Conservation (phyloP, 2,329 filamentous ascomycete species). For the Hymenotorrendiella dingleyae region DNA sequence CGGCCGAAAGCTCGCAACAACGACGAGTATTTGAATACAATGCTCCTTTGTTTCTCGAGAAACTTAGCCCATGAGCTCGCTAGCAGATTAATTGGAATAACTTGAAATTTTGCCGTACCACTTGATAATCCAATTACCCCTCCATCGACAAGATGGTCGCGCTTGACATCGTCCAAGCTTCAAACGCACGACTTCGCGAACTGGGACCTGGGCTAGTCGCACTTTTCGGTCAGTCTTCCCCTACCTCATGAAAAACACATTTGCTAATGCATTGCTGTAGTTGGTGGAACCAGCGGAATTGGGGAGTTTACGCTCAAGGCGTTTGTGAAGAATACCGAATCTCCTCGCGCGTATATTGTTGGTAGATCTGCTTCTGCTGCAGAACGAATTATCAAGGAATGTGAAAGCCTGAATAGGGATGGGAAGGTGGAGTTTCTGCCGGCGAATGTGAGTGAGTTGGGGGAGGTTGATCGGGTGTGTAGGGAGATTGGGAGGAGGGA, state of each 20-base stretch:
- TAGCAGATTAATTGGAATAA: no score
- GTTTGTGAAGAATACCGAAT: conserved; percentile 36
- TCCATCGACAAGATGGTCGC: conserved; percentile 26
- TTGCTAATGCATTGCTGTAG: conserved; percentile 14
- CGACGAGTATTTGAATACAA: no score
- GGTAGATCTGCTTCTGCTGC: conserved; percentile 39
- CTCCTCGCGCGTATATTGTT: conserved; percentile 42
- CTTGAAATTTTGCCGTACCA: no score
- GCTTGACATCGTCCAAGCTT: conserved; percentile 24
- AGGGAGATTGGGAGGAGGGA: conserved; percentile 45
- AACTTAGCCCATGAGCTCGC: no score
- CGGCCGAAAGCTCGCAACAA: no score
- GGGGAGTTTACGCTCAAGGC: conserved; percentile 41
- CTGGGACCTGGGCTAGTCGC: conserved; percentile 28
- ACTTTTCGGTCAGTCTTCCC: conserved; percentile 20
- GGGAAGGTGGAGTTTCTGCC: conserved; percentile 41
- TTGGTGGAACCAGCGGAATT: conserved; percentile 45
- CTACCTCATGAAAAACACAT: background rate
- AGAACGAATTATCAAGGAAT: conserved; percentile 38
- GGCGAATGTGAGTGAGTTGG: conserved; percentile 41
- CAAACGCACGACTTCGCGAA: conserved; percentile 24
- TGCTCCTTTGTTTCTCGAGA: no score
- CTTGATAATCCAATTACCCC: no score
- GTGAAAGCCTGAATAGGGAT: conserved; percentile 37
- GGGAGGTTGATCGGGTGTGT: conserved; percentile 43